Evolutionary conservation across 805 yeast species (phyloP).

Genomic region (Saccharomycopsis babjevae): DNA sequence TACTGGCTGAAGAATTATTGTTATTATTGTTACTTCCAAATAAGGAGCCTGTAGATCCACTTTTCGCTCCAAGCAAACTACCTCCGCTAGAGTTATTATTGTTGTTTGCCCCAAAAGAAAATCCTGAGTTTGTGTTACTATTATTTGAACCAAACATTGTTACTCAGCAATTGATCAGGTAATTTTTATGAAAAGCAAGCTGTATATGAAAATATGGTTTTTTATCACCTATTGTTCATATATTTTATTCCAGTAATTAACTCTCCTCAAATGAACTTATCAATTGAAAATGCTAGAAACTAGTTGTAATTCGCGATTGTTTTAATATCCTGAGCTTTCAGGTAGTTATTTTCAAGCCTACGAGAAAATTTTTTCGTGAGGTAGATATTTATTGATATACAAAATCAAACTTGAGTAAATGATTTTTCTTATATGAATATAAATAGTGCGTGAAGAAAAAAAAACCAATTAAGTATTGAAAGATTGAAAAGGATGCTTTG

Average conservation of each 20-base stretch:
- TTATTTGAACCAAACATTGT: neutral
- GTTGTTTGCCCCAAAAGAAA: constrained; percentile 22
- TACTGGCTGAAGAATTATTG: constrained; percentile 23
- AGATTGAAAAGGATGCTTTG: too few species aligned
- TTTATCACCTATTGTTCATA: too few species aligned
- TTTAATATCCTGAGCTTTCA: too few species aligned
- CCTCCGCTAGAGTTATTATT: constrained; percentile 28
- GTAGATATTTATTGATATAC: neutral
- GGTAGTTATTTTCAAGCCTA: neutral
- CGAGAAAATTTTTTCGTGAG: neutral
- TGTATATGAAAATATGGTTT: too few species aligned
- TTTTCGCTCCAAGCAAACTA: constrained; percentile 32
- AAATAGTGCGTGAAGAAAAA: neutral
- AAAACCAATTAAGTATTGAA: neutral
- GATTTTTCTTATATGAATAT: neutral
- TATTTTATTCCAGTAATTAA: too few species aligned
- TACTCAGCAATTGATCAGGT: neutral
- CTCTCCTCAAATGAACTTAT: too few species aligned
- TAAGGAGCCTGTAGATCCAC: constrained; percentile 20
- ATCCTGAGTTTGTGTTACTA: constrained; percentile 19
- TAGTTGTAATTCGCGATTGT: too few species aligned
- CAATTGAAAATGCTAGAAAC: too few species aligned
- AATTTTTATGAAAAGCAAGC: too few species aligned
- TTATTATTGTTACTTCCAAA: constrained; percentile 23
- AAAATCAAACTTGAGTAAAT: too few species aligned